Base-by-base conservation (phyloP, 2,329 filamentous ascomycete genomes). In the Colletotrichum phormii region DNA sequence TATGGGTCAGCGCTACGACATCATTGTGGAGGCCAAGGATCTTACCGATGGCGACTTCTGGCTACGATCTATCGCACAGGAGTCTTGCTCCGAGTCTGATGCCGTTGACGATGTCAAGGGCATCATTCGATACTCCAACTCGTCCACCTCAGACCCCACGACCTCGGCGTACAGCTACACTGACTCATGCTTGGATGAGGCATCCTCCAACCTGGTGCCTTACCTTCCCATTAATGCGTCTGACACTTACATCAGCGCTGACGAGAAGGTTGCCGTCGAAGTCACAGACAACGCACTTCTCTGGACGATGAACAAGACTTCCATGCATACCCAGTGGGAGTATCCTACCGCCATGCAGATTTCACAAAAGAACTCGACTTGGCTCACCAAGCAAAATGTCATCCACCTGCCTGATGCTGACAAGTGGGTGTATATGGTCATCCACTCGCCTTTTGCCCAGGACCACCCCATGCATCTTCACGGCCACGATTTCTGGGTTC, bases 1-100 rank as follows among this genome's bases (percentile, higher is more conserved):
- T 31, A 85, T 89, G 65, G 89, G 84, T 61, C 58, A 82, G 74
- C 80, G 86, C 3, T 86, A 86, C 75, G 86, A 88, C 73, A 81
- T 88, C 59, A 81, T 86, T 49, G 83, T 89, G 64, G 80, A 83
- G 55, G 86, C 82, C 6, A 80, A 81, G 66, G 74, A 72, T 5
- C 67, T 75, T 11, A 70, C 80, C 65, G 74, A 77, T 75, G 78
- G 79, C 15, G 79, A 82, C 76, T 89, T 87, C 77, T 89, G 86
- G 86, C 81, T 90, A 67, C 82, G 87, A 0, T 83, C 84, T 4
- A 82, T 84, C 4, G 84, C 84, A 0, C 82, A 86, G 73, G 59
- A 74, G 0, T 78, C 79, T 1, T 89, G 87, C 75, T 83, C 81
- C 0, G 75, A 79, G 3, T 87, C 85, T 54, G 77, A 77, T 33